Evolutionary conservation across 495 filamentous ascomycete genomes (phyloP).

Genomic region (Letharia columbiana): DNA sequence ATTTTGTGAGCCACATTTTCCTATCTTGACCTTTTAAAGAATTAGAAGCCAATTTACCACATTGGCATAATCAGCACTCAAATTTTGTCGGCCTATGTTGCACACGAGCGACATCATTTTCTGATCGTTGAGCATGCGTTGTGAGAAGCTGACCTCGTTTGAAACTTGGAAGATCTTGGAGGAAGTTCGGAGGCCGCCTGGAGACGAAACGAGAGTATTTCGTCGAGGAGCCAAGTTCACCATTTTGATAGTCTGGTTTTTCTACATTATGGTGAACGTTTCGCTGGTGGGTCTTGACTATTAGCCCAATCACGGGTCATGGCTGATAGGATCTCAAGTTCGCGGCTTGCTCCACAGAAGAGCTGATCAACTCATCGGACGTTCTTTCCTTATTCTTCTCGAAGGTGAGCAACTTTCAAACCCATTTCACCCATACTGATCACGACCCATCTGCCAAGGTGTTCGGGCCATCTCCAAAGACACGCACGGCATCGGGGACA

Average conservation of each 20-base stretch:
- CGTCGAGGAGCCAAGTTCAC: not conserved
- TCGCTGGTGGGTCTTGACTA: not conserved
- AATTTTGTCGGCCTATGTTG: no score
- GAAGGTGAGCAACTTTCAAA: not conserved
- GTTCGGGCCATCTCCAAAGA: constrained; percentile 6
- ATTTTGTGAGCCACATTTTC: not conserved
- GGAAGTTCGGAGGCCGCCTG: not conserved
- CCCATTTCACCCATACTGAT: not conserved
- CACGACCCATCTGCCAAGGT: not conserved
- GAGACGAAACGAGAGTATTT: constrained; percentile 4
- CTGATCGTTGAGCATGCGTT: no score
- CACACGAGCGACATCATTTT: no score
- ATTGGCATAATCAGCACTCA: no score
- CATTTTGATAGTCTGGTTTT: constrained; percentile 1
- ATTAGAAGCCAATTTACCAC: no score
- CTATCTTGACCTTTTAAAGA: no score
- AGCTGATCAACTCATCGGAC: not conserved
- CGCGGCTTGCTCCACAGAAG: constrained; percentile 6
- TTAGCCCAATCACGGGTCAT: not conserved
- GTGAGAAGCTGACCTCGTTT: no score
- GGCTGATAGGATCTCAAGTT: not conserved
- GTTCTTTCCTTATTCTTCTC: not conserved
- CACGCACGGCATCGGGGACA: not conserved
- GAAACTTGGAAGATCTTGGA: not conserved
- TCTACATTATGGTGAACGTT: not conserved